Evolutionary conservation across 2,329 filamentous ascomycete genomes (phyloP).

Genomic region (Zasmidium angulare): DNA sequence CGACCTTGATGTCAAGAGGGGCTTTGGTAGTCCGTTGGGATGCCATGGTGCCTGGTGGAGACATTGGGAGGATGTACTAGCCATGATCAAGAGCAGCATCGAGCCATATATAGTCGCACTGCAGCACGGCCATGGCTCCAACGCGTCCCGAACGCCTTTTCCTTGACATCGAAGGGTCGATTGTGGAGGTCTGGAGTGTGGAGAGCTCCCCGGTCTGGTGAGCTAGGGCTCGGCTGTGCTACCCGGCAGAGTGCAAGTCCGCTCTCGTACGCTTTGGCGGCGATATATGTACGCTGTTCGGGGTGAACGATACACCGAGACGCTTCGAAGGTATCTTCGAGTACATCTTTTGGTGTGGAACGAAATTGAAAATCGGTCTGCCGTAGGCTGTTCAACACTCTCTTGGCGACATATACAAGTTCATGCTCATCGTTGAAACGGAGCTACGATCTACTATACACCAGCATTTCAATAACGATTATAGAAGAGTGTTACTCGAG

Average conservation of each 20-base stretch:
- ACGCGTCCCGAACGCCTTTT: not conserved
- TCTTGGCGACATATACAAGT: too few relatives aligned
- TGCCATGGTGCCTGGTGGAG: conserved; percentile 11
- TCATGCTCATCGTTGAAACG: too few relatives aligned
- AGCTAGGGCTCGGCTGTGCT: conserved; percentile 1
- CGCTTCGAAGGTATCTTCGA: too few relatives aligned
- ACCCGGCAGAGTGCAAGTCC: not conserved
- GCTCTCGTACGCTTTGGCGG: conserved; percentile 1
- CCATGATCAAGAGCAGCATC: not conserved
- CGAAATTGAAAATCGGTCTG: too few relatives aligned
- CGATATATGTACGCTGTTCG: not conserved
- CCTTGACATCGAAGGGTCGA: not conserved
- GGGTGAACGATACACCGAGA: too few relatives aligned
- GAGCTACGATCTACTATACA: too few relatives aligned
- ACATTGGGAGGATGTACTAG: not conserved
- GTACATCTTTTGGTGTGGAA: too few relatives aligned
- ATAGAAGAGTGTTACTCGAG: too few relatives aligned
- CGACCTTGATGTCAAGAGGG: conserved; percentile 32
- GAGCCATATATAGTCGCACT: conserved; percentile 2
- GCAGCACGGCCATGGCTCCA: not conserved
- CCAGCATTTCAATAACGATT: too few relatives aligned
- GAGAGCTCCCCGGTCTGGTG: not conserved
- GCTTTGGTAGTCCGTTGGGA: conserved; percentile 13
- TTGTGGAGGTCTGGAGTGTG: not conserved
- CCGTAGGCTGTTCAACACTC: too few relatives aligned